Evolutionary conservation across 768 basidiomycete species (phyloP), one percentile per base, ranked within the genome.

Genomic region (Kwoniella bestiolae): DNA sequence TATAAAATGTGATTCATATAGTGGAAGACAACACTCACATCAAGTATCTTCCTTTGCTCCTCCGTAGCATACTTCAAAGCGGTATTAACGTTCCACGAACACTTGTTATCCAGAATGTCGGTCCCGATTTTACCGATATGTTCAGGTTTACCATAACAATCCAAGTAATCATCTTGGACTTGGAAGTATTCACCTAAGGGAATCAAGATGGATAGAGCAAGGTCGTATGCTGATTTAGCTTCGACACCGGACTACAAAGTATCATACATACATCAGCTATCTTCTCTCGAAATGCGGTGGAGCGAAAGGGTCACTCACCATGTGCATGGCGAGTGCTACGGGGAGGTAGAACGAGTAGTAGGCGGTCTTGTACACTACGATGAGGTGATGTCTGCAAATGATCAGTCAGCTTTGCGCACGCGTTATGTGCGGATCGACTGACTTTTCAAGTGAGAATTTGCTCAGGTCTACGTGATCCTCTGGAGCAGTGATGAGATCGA

Each of bases 281-380:
- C n/a, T n/a, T n/a, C n/a, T n/a, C n/a, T n/a, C n/a, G n/a, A n/a
- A n/a, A n/a, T n/a, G n/a, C n/a, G n/a, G n/a, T n/a, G n/a, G 16
- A n/a, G 38, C 9, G 46, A 12, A 26, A 8, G 56, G 16, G n/a
- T 18, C n/a, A 71, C 78, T 58, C 23, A 78, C 81, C 81, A 94
- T 84, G 80, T 89, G 86, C 88, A 98, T 89, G 11, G 93, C 93
- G 68, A 94, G 88, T 14, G 95, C 96, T 69, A 98, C 92, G 51
- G 96, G 93, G 69, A 99, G 91, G 84, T 97, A 96, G 86, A 98
- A 98, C 31, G 92, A 96, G 83, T 98, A 99, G 83, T 86, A 95
- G 0, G 95, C 91, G 29, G 95, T 97, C 83, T 99, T 99, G 87
- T 94, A 97, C 68, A 92, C 86, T 58, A 97, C 95, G 79, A 98